Conservation (phyloP, 352 stramenopile species). For the Salisapilia sapeloensis region DNA sequence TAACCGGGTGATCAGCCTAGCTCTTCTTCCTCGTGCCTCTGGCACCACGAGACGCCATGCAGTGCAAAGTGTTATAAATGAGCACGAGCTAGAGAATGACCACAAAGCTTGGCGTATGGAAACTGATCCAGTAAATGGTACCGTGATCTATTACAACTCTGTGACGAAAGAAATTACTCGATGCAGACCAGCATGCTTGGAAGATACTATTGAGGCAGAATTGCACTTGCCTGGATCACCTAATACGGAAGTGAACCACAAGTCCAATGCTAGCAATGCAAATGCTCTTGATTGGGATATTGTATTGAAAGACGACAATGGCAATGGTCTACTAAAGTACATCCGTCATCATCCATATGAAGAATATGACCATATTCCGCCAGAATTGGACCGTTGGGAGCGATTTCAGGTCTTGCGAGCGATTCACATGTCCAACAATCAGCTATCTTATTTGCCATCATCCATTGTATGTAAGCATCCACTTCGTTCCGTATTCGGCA, state of each 20-base stretch:
- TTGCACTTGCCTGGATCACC: no score
- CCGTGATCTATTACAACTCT: conserved; percentile 35
- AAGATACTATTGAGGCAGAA: conserved; percentile 2
- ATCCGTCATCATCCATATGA: no score
- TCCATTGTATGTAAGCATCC: conserved; percentile 25
- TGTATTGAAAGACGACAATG: conserved; percentile 7
- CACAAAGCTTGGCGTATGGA: conserved; percentile 26
- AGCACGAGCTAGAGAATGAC: conserved; percentile 13
- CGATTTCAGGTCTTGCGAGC: conserved; percentile 18
- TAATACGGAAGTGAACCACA: background rate
- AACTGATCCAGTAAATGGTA: conserved; percentile 22
- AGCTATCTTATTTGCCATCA: conserved; percentile 32
- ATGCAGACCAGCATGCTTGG: conserved; percentile 30
- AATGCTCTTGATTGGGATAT: conserved; percentile 37
- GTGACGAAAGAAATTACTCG: conserved; percentile 28
- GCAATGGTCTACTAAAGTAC: no score
- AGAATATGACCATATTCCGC: no score
- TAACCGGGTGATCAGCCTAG: conserved; percentile 52
- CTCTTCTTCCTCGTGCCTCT: conserved; percentile 12
- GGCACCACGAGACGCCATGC: conserved; percentile 2
- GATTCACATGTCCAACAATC: conserved; percentile 37
- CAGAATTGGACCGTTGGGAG: conserved; percentile 30
- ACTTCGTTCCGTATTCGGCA: background rate
- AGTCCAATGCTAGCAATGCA: background rate
- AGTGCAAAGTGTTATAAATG: conserved; percentile 2